These are phyloP conservation scores for Coniochaeta sp. DNA, from an alignment of 2,329 filamentous ascomycete species.

Conservation along the genomic window DNA sequence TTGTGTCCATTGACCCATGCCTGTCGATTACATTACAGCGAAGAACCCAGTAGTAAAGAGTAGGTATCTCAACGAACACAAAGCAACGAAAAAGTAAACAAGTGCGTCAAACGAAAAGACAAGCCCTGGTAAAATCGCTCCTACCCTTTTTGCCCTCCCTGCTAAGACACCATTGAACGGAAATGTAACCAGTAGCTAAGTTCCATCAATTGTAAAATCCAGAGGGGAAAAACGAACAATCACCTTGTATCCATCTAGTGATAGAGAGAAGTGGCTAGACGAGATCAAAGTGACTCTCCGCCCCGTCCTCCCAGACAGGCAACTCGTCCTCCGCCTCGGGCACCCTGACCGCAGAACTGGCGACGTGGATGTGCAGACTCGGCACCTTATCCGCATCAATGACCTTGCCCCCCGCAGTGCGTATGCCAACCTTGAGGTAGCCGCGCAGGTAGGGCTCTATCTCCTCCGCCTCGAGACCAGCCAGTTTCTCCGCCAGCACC, in stretches of 20 bases:
- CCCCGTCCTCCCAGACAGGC: conserved; percentile 25
- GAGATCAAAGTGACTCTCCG: neutral
- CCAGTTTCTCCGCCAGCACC: conserved; percentile 28
- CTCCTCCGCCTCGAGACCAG: conserved; percentile 26
- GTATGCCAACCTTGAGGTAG: conserved; percentile 27
- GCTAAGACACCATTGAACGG: no score
- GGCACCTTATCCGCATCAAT: conserved; percentile 20
- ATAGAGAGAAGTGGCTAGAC: neutral
- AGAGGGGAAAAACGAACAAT: no score
- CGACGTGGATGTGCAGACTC: conserved; percentile 27
- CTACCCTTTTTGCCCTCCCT: no score
- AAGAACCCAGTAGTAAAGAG: neutral
- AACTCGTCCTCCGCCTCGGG: conserved; percentile 25
- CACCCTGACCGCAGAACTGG: conserved; percentile 28
- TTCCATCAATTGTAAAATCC: no score
- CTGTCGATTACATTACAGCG: neutral
- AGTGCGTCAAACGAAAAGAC: neutral
- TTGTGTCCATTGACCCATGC: neutral
- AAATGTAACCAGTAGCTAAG: no score
- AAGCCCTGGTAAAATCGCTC: neutral
- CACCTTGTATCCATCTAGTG: no score
- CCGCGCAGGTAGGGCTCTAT: conserved; percentile 34
- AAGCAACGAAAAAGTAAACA: neutral
- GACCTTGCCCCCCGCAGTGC: conserved; percentile 19
- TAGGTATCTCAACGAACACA: conserved; percentile 1